Evolutionary conservation across 371 early-diverging fungal species (phyloP), one percentile per base, ranked within the genome.

Genomic region (Massospora cicadina): DNA sequence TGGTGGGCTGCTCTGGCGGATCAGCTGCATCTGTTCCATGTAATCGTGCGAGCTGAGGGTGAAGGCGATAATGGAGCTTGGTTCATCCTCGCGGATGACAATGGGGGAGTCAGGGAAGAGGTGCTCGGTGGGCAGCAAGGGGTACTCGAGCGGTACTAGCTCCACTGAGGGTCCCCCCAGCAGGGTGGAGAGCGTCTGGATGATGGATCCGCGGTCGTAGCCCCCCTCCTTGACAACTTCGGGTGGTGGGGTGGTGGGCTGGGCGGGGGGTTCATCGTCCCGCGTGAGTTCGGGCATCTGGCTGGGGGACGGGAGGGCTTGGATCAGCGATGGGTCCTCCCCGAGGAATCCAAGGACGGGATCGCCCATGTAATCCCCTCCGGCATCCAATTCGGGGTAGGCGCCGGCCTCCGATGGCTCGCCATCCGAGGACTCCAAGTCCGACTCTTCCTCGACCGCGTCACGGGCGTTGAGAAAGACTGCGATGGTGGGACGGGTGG

Each of bases 1-100:
- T 17, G 43, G 43, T 12, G 63, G 23, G 57, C 57, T 57, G 28
- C 3, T 25, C 57, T 57, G 57, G 70, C 66, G 28, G 72, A 77
- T 33, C 7, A 54, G 29, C 17, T 33, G 53, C 25, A 63, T 33
- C 27, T 63, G 63, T 7, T 63, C 63, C 5, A 33, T 23, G 29
- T 63, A 63, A 12, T 33, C 33, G 21, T 63, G 53, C 5, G 63
- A 82, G 70, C 76, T 75, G 31, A 95, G 74, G 3, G 93, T 83
- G 66, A 86, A 86, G 0, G 97, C 91, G 31, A 96, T 85, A 59
- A 96, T 89, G 0, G 94, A 92, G 67, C 88, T 89, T 1, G 93
- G 94, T 68, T 96, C 95, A 54, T 90, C 86, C 71, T 95, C 95
- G 33, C 93, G 79, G 0, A 94, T 84, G 29, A 94, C 80, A 53